phyloP scores from a whole-genome alignment of 2,329 filamentous ascomycete species.

The Aspergillus sojae region DNA sequence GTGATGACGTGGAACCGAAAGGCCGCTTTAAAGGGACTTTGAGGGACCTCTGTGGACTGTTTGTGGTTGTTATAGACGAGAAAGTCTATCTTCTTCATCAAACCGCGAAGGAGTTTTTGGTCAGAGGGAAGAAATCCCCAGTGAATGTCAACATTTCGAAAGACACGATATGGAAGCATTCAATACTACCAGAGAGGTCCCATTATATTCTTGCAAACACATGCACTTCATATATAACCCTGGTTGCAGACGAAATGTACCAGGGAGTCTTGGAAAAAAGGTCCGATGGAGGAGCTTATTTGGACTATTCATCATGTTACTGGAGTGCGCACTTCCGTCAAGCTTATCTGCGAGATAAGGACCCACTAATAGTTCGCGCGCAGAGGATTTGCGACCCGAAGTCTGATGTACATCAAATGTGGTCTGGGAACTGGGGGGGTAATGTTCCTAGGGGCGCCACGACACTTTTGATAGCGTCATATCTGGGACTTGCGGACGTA shows the following conservation, averaged over 20 bases:
- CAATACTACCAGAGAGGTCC: neutral
- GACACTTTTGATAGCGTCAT: too few species aligned
- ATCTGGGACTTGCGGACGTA: too few species aligned
- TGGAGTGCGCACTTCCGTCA: neutral
- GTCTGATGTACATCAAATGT: too few species aligned
- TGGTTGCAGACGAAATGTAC: too few species aligned
- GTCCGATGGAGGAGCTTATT: too few species aligned
- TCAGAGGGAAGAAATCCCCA: conserved; percentile 1
- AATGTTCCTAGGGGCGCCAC: too few species aligned
- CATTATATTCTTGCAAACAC: neutral
- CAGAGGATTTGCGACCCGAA: too few species aligned
- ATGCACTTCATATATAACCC: conserved; percentile 5
- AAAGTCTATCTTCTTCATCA: conserved; percentile 28
- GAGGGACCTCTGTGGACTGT: conserved; percentile 21
- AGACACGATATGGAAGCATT: conserved; percentile 7
- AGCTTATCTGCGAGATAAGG: neutral
- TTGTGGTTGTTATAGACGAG: conserved; percentile 15
- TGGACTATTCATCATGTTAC: neutral
- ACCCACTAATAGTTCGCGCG: too few species aligned
- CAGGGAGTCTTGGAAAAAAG: too few species aligned
- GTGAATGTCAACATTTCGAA: neutral
- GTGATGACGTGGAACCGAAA: conserved; percentile 5
- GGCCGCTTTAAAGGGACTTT: conserved; percentile 10
- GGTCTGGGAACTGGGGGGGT: too few species aligned
- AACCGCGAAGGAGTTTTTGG: conserved; percentile 28